Evolutionary conservation across 306 rosid species (phyloP).

Genomic region (Rosa persica): DNA sequence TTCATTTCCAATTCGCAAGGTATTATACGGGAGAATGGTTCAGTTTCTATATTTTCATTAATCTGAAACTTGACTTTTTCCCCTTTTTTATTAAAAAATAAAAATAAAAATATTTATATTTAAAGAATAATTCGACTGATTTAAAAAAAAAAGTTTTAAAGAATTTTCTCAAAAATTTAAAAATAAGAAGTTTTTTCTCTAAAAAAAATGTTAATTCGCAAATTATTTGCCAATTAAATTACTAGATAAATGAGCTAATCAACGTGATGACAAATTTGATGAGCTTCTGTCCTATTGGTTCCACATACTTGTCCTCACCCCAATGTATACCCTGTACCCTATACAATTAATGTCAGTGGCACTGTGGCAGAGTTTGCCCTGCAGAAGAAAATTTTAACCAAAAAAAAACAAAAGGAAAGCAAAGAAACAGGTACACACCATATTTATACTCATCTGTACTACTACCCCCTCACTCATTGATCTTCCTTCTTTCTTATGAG

Average conservation of each 20-base stretch:
- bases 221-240: no score
- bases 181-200: no score
- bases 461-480: neutral
- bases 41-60: no score
- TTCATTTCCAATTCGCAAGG: no score
- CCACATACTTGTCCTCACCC: constrained; percentile 2
- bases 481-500: neutral
- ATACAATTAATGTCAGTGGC: neutral
- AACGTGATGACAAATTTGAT: neutral
- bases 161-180: no score
- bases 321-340: neutral
- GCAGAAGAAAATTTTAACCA: neutral
- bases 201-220: no score
- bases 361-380: constrained; percentile 11
- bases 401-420: neutral
- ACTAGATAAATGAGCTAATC: neutral
- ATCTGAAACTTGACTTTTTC: no score
- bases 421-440: neutral
- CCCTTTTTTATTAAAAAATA: no score
- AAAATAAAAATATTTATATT: no score
- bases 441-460: neutral
- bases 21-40: no score
- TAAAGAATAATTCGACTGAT: no score
- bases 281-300: neutral
- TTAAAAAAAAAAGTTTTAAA: no score